phyloP scores from a whole-genome alignment of 164 flowering plant genomes.

The Macadamia tetraphylla region DNA sequence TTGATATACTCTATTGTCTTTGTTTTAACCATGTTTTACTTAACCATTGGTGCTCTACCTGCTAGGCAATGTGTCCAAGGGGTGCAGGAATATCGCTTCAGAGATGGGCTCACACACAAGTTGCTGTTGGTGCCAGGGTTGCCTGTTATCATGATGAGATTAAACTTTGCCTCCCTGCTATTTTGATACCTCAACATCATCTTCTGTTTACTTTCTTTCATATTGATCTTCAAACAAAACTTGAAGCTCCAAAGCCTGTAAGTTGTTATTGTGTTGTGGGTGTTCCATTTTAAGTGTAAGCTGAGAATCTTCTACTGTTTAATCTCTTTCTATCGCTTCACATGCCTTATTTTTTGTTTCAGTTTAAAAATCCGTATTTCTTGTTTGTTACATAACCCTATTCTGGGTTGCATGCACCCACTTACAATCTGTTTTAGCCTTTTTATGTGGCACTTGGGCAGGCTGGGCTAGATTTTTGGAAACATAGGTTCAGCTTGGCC shows the following conservation, averaged over 20 bases:
- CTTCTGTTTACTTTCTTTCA: conserved; percentile 88
- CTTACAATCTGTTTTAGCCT: no score
- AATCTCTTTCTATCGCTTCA: no score
- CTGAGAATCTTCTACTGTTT: background rate
- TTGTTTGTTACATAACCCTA: background rate
- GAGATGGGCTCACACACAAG: conserved; percentile 90
- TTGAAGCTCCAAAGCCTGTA: conserved; percentile 98
- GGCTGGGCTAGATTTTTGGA: no score
- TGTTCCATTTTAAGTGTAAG: background rate
- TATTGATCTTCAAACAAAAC: conserved; percentile 88
- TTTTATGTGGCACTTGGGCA: no score
- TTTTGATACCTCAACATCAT: conserved; percentile 83
- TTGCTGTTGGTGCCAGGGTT: conserved; percentile 81
- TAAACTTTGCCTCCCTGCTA: conserved; percentile 79
- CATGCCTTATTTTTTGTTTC: background rate
- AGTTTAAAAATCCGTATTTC: background rate
- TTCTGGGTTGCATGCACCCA: no score
- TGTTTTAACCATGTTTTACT: background rate
- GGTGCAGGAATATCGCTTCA: conserved; percentile 62
- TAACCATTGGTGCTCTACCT: conserved; percentile 7
- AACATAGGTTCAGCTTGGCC: no score
- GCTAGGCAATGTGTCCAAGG: conserved; percentile 80
- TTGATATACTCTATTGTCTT: background rate
- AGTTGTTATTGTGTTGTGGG: conserved; percentile 12
- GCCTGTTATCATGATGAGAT: conserved; percentile 95